These are phyloP conservation scores for Oleoguttula mirabilis DNA, from an alignment of 495 filamentous ascomycete species.

Conservation along the genomic window DNA sequence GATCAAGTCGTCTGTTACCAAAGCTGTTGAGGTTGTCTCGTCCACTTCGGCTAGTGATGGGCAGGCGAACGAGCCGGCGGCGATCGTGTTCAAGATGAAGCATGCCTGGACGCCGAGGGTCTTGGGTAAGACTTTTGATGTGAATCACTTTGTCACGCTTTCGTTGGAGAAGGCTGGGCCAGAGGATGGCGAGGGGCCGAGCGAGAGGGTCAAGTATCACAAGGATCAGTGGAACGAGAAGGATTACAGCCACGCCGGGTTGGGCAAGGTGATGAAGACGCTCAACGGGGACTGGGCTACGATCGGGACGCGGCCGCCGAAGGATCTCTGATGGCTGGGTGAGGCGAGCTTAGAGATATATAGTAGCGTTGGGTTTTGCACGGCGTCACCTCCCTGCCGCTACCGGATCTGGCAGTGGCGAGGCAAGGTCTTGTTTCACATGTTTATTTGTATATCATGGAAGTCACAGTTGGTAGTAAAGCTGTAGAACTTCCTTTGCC, in stretches of 20 bases:
- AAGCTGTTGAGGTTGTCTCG: constrained; percentile 33
- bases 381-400: no score
- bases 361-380: no score
- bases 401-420: no score
- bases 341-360: no score
- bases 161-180: constrained; percentile 33
- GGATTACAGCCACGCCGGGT: constrained; percentile 39
- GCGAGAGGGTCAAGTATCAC: constrained; percentile 38
- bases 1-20: constrained; percentile 31
- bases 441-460: no score
- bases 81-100: constrained; percentile 35
- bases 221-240: constrained; percentile 43
- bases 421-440: no score
- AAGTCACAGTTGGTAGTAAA: no score
- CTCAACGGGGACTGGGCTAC: constrained; percentile 39
- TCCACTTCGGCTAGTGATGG: no score
- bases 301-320: no score
- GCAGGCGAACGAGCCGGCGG: constrained; percentile 24
- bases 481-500: no score
- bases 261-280: constrained; percentile 38
- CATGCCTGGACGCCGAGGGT: constrained; percentile 36
- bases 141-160: constrained; percentile 34
- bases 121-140: constrained; percentile 27
- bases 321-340: no score
- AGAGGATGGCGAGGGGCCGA: not conserved